phyloP scores from a whole-genome alignment of 1,284 basidiomycete genomes.

The Marasmius oreades region DNA sequence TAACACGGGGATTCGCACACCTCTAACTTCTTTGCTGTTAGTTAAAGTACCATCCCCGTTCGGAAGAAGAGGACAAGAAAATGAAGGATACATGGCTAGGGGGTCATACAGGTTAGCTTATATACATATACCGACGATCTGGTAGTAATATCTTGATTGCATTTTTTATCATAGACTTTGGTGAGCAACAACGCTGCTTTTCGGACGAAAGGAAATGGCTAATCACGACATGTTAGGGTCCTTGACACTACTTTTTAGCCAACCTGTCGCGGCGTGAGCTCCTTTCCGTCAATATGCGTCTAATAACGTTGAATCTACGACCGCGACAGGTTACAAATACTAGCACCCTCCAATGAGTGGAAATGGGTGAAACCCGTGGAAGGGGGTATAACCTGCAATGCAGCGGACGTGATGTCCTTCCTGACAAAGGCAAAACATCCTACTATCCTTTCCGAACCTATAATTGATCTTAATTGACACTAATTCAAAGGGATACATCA shows the following conservation, averaged over 20 bases:
- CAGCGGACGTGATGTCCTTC: constrained; percentile 19
- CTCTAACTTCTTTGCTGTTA: neutral
- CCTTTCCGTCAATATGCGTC: neutral
- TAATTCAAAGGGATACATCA: constrained; percentile 24
- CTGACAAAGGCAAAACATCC: constrained; percentile 16
- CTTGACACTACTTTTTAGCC: no score
- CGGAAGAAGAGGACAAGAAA: no score
- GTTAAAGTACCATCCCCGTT: neutral
- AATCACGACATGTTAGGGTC: no score
- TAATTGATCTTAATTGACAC: no score
- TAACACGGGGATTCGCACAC: neutral
- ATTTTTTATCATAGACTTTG: no score
- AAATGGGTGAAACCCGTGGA: neutral
- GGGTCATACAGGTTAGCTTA: no score
- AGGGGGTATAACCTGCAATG: constrained; percentile 3
- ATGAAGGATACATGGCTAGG: no score
- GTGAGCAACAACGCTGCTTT: no score
- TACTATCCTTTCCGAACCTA: neutral
- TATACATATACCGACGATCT: no score
- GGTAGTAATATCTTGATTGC: no score
- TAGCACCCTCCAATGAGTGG: neutral
- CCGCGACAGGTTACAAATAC: neutral
- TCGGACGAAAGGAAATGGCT: no score
- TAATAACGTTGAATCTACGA: neutral
- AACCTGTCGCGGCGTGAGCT: neutral